phyloP scores from a whole-genome alignment of 805 yeast genomes.

The Wickerhamomyces strasburgensis region DNA sequence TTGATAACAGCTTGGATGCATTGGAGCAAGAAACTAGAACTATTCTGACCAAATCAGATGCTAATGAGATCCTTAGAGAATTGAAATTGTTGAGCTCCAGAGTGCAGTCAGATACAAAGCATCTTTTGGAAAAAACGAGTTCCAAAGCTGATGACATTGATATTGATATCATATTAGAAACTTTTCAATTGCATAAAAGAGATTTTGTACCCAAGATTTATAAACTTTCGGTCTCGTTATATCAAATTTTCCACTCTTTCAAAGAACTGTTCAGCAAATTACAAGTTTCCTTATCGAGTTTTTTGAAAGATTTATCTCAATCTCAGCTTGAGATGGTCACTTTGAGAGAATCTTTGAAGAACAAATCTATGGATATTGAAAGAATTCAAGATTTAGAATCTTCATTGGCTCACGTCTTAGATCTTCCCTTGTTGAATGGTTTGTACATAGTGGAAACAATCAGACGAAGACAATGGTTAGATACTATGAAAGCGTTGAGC shows the following conservation, averaged over 20 bases:
- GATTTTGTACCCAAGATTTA: conserved; percentile 30
- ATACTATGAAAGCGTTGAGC: conserved; percentile 21
- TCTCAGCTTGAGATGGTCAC: conserved; percentile 20
- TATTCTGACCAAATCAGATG: conserved; percentile 22
- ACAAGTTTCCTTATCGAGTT: conserved; percentile 12
- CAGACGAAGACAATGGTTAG: conserved; percentile 54
- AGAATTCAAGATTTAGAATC: conserved; percentile 22
- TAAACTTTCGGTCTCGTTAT: conserved; percentile 30
- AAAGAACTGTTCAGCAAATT: conserved; percentile 29
- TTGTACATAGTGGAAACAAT: conserved; percentile 58
- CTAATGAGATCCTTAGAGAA: conserved; percentile 15
- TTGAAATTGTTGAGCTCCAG: conserved; percentile 15
- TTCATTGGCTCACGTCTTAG: conserved; percentile 40
- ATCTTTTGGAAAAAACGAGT: conserved; percentile 13
- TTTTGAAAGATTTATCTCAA: conserved; percentile 13
- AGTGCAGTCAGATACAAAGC: conserved; percentile 22
- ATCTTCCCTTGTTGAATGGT: conserved; percentile 69
- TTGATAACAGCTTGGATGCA: conserved; percentile 38
- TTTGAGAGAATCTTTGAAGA: conserved; percentile 21
- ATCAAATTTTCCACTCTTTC: conserved; percentile 30
- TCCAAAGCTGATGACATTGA: conserved; percentile 15
- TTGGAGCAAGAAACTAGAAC: conserved; percentile 35
- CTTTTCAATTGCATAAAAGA: conserved; percentile 21
- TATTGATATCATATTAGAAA: conserved; percentile 20
- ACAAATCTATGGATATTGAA: conserved; percentile 16